phyloP scores from a whole-genome alignment of 1,284 basidiomycete genomes.

The Ceratobasidium sp. region DNA sequence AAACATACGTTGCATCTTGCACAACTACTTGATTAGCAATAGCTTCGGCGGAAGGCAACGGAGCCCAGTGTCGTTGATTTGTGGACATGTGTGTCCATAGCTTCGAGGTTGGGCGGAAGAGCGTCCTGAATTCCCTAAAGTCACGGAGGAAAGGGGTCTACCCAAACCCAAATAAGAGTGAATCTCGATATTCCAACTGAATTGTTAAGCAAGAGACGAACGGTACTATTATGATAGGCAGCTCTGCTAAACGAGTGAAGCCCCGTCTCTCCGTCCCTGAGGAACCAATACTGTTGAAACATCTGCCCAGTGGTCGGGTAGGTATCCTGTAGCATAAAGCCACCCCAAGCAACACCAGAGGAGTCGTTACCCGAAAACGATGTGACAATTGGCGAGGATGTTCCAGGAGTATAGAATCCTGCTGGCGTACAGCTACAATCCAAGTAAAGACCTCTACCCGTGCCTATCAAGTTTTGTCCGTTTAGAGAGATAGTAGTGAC shows the following conservation, averaged over 20 bases:
- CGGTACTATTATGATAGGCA: slow-evolving; percentile 42
- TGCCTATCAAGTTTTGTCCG: slow-evolving; percentile 22
- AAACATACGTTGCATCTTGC: slow-evolving; percentile 50
- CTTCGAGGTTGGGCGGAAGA: slow-evolving; percentile 44
- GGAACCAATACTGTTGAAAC: slow-evolving; percentile 52
- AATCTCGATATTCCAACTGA: background rate
- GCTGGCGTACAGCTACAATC: slow-evolving; percentile 25
- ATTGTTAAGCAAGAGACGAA: slow-evolving; percentile 42
- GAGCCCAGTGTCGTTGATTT: slow-evolving; percentile 47
- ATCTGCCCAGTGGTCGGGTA: slow-evolving; percentile 46
- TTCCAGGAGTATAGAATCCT: slow-evolving; percentile 37
- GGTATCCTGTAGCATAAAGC: slow-evolving; percentile 32
- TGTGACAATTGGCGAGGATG: slow-evolving; percentile 3
- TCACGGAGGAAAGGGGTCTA: slow-evolving; percentile 44
- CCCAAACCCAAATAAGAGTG: background rate
- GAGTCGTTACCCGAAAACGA: slow-evolving; percentile 20
- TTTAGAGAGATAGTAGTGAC: slow-evolving; percentile 24
- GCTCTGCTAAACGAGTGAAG: slow-evolving; percentile 49
- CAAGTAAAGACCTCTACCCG: slow-evolving; percentile 18
- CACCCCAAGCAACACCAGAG: slow-evolving; percentile 13
- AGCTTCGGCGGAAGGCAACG: slow-evolving; percentile 48
- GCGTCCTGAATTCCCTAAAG: slow-evolving; percentile 47
- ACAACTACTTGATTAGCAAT: slow-evolving; percentile 46
- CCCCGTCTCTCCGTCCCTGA: slow-evolving; percentile 50
- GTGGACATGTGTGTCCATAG: slow-evolving; percentile 50